Base-by-base conservation (phyloP, 2,329 filamentous ascomycete genomes). In the Claviceps arundinis region DNA sequence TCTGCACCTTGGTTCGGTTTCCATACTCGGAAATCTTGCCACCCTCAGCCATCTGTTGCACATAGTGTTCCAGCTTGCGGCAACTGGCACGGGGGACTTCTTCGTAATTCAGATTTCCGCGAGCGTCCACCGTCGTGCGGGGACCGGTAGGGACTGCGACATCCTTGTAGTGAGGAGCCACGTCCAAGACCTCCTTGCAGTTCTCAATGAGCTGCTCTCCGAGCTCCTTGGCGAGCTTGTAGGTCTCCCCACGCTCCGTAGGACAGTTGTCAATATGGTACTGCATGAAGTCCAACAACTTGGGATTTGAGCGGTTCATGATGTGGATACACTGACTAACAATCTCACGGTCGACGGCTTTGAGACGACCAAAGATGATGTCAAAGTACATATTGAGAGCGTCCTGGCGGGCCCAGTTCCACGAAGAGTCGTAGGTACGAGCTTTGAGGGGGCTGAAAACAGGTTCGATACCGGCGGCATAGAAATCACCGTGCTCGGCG, bases 191-290 rank as follows among this genome's bases (percentile, higher is more conserved):
- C 30, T 98, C 93, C 66, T 86, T 90, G 75, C 93, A 97, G 74
- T 98, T 98, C 68, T 96, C 88, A 60, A 98, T 95, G 51, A 98
- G 84, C 72, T 94, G 87, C 64, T 87, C 78, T 38, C 89, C 91
- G 24, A 98, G 85, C 69, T 93, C 84, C 73, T 98, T 95, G 44
- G 93, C 93, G n/a, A 98, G 82, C 71, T 93, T 81, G 71, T 98
- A 98, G 1, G 93, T 98, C 73, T 98, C 93, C 54, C 93, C 93
- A 49, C 91, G 85, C 65, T 98, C 90, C 0, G 90, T 90, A 0
- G 93, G 93, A 73, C 91, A 97, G 74, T 97, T 93, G 64, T 98
- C 93, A 64, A 98, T 98, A 73, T 98, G 93, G 63, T 98, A 97
- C 67, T 98, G 93, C 93, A 98, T 98, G 71, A 96, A 98, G 61